These are phyloP conservation scores for Spinellus fusiger DNA, from an alignment of 192 early-diverging fungal genomes.

Conservation along the genomic window DNA sequence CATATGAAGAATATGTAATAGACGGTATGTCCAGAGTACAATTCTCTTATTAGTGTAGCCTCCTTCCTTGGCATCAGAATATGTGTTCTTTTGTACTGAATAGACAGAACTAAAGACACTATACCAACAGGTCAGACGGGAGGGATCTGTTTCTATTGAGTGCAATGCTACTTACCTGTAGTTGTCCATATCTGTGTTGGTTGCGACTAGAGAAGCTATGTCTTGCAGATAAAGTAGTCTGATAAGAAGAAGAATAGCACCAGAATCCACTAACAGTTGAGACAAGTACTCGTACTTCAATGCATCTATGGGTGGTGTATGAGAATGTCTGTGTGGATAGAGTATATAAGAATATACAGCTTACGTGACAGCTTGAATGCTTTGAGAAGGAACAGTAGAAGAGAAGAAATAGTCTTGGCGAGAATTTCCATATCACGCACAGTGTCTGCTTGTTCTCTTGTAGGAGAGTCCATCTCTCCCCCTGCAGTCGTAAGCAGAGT, in stretches of 20 bases:
- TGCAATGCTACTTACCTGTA: slow-evolving; percentile 34
- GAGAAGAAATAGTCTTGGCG: slow-evolving; percentile 62
- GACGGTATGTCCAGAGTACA: slow-evolving; percentile 63
- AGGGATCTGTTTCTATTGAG: background rate
- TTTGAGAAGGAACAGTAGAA: slow-evolving; percentile 61
- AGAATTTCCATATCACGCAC: slow-evolving; percentile 66
- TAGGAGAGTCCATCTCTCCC: background rate
- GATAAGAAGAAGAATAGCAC: slow-evolving; percentile 72
- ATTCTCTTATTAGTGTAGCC: slow-evolving; percentile 44
- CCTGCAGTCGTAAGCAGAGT: slow-evolving; percentile 14
- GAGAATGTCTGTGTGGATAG: background rate
- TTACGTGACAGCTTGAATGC: slow-evolving; percentile 60
- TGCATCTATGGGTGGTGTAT: slow-evolving; percentile 42
- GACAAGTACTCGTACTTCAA: slow-evolving; percentile 75
- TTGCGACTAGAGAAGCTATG: slow-evolving; percentile 38
- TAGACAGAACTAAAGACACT: slow-evolving; percentile 8
- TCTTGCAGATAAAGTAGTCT: slow-evolving; percentile 79
- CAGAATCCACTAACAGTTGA: slow-evolving; percentile 76
- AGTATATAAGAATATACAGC: background rate
- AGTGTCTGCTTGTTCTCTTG: slow-evolving; percentile 43
- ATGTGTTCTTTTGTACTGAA: background rate
- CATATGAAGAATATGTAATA: slow-evolving; percentile 74
- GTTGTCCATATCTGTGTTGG: slow-evolving; percentile 44
- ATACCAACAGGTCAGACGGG: background rate
- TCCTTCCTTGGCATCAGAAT: background rate